Conservation (phyloP, 495 filamentous ascomycete genomes). For the Penicillium diatomitis region DNA sequence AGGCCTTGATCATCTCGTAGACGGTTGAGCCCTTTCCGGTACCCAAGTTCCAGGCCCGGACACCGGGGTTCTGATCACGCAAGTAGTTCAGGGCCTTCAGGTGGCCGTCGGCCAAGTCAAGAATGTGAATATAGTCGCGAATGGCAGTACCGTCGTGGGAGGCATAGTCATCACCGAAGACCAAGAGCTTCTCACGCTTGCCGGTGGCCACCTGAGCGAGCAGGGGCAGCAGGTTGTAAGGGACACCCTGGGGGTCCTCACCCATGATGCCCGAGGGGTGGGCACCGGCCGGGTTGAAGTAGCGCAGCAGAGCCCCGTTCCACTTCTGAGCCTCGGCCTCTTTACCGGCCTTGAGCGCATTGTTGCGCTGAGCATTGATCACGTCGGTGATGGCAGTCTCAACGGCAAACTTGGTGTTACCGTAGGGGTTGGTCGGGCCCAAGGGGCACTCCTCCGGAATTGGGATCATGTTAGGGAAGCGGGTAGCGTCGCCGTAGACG, state of each 20-base stretch:
- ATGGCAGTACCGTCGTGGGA: constrained; percentile 79
- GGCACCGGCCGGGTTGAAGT: constrained; percentile 95
- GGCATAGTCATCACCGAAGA: constrained; percentile 90
- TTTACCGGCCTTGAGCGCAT: constrained; percentile 69
- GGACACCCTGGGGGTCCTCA: constrained; percentile 91
- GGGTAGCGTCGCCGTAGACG: constrained; percentile 96
- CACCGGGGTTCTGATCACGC: constrained; percentile 78
- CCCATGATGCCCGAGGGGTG: constrained; percentile 98
- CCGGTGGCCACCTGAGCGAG: constrained; percentile 93
- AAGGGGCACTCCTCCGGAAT: constrained; percentile 96
- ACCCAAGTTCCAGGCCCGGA: constrained; percentile 93
- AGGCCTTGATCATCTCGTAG: constrained; percentile 94
- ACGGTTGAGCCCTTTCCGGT: constrained; percentile 94
- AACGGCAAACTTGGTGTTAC: constrained; percentile 85
- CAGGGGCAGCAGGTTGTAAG: constrained; percentile 90
- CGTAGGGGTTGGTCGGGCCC: constrained; percentile 94
- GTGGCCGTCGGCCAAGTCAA: constrained; percentile 84
- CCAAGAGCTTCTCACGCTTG: constrained; percentile 85
- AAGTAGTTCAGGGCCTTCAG: constrained; percentile 89
- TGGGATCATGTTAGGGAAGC: constrained; percentile 95
- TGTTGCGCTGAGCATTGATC: constrained; percentile 78
- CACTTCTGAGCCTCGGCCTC: constrained; percentile 58
- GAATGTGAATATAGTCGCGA: constrained; percentile 73
- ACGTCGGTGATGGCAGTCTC: constrained; percentile 87
- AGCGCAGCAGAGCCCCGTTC: constrained; percentile 89